Evolutionary conservation across 306 rosid genomes (phyloP), one percentile per base, ranked within the genome.

Genomic region (Herpetospermum pedunculosum): DNA sequence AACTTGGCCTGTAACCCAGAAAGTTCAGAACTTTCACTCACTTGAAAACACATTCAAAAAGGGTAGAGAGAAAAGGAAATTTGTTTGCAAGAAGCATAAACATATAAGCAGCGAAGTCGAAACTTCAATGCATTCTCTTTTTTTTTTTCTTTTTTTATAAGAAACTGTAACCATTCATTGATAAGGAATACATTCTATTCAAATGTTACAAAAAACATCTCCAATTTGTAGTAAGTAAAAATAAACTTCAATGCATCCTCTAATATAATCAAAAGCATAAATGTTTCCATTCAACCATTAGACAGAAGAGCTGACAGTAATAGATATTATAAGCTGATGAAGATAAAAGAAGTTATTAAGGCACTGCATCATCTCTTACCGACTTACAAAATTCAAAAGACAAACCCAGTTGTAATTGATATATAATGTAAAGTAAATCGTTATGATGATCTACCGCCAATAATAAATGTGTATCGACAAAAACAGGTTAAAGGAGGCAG

Each of bases 1-100:
- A 81, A 92, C 99, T 88, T 94, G 99, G 50, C 99, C 96, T 94
- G 85, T 57, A 58, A 76, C 34, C 78, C 75, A 77, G 47, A 23
- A 32, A 16, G 59, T 14, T 69, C 7, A 37, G 43, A 75, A 28
- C 5, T 52, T 78, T 28, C 37, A 41, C 6, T 25, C 21, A 67
- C 35, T 67, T 11, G 48, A 12, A 6, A 59, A 26, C 40, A 26
- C 10, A 35, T 38, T 8, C 8, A n/a, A n/a, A 47, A 8, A 40
- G 34, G 34, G 8, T 1, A 25, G 34, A 73, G 47, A 35, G 41
- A 23, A 29, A 70, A 73, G 25, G 25, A 72, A 58, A 6, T 43
- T 44, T 9, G 38, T n/a, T n/a, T n/a, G n/a, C n/a, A 43, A 40
- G 32, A 65, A 28, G 38, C 65, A 58, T 19, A 19, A 40, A 4